Percentiles rank a stretch among this genome's conserved stretches.
Conservation (phyloP, 257 asterid species). For the Thymus mandschuricus region DNA sequence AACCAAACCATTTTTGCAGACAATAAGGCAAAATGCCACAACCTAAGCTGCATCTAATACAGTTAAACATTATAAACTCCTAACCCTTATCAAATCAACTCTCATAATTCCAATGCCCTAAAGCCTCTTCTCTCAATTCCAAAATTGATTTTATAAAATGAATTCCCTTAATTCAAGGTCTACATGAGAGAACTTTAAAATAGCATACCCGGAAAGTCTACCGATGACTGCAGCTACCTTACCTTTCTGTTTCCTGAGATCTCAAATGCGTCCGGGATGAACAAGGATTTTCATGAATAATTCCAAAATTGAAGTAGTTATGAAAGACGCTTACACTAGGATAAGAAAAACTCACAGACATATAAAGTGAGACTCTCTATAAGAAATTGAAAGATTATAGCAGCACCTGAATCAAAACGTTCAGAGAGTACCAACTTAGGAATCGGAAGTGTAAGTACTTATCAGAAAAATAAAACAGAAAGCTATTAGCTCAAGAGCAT, state of each 20-base stretch:
- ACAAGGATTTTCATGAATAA: constrained; percentile 35
- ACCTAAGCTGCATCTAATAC: constrained; percentile 21
- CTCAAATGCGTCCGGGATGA: constrained; percentile 32
- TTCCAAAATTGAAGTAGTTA: constrained; percentile 32
- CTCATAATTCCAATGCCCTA: background rate
- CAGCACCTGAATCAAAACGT: constrained; percentile 65
- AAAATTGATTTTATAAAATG: constrained; percentile 3
- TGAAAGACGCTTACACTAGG: constrained; percentile 38
- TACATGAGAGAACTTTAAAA: constrained; percentile 19
- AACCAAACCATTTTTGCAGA: constrained; percentile 1
- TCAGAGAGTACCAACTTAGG: constrained; percentile 55
- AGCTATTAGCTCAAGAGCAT: constrained; percentile 25
- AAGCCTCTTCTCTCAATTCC: background rate
- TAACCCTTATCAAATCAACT: constrained; percentile 3
- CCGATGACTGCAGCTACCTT: constrained; percentile 22
- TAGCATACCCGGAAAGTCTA: constrained; percentile 20
- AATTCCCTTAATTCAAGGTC: constrained; percentile 8
- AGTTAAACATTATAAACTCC: background rate
- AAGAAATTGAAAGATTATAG: constrained; percentile 58
- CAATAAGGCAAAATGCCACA: constrained; percentile 7
- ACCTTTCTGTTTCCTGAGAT: constrained; percentile 33
- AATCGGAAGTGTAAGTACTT: constrained; percentile 28
- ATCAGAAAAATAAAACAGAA: constrained; percentile 11
- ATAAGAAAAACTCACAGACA: constrained; percentile 68
- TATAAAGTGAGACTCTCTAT: constrained; percentile 55